Conservation (phyloP, 139 green algal species). For the Pleodorina starrii region DNA sequence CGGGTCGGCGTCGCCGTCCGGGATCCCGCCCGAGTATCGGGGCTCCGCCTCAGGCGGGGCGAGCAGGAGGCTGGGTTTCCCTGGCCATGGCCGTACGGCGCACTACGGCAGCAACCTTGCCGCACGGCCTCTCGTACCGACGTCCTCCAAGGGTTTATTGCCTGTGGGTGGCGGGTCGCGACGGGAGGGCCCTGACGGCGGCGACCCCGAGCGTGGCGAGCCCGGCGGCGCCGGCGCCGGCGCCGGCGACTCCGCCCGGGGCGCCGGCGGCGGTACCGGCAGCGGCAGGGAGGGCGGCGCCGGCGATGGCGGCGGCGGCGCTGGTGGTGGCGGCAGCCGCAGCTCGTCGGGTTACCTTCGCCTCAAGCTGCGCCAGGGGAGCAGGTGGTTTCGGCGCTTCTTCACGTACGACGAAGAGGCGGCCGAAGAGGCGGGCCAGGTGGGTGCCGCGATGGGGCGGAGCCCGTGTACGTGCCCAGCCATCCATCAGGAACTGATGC, state of each 20-base stretch:
- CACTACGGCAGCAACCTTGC: too few species aligned
- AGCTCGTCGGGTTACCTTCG: neutral
- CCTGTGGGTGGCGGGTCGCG: neutral
- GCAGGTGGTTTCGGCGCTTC: neutral
- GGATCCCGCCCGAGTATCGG: too few species aligned
- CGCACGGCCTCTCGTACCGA: neutral
- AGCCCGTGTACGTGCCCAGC: too few species aligned
- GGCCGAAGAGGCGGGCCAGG: slow-evolving; percentile 10
- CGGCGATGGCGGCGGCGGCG: neutral
- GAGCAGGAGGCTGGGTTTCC: too few species aligned
- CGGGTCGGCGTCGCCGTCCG: too few species aligned
- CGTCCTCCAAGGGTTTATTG: neutral
- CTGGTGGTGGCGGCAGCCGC: neutral
- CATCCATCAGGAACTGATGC: too few species aligned
- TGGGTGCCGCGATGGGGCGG: neutral
- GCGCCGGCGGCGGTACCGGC: neutral
- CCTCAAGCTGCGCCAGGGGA: neutral
- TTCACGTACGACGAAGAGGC: slow-evolving; percentile 46
- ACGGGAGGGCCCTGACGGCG: too few species aligned
- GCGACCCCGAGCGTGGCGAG: neutral
- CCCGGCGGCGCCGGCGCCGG: neutral
- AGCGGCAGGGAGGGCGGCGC: neutral
- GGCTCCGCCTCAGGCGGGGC: too few species aligned
- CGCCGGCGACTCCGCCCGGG: too few species aligned
- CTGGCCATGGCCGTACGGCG: too few species aligned